Evolutionary conservation across 768 basidiomycete species (phyloP).

Genomic region (Hericium coralloides): DNA sequence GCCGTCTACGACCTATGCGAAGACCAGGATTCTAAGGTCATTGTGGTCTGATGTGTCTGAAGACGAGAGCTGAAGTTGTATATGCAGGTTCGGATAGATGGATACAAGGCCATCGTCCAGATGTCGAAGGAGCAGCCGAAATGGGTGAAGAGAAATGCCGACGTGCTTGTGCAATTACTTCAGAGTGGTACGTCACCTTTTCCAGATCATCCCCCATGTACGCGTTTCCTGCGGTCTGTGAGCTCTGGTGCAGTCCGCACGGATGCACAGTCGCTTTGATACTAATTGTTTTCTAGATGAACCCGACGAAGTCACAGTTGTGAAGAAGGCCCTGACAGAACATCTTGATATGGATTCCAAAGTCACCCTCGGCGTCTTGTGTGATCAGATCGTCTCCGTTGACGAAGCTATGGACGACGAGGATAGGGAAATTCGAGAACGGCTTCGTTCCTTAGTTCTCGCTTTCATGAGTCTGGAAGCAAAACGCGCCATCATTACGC

Average conservation of each 20-base stretch:
- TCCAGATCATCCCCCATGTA: neutral
- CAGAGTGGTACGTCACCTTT: slow-evolving; percentile 50
- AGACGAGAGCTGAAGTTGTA: neutral
- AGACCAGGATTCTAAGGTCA: slow-evolving; percentile 47
- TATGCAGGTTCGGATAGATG: slow-evolving; percentile 55
- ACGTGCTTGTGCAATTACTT: slow-evolving; percentile 66
- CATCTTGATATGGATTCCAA: slow-evolving; percentile 58
- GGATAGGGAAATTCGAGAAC: slow-evolving; percentile 46
- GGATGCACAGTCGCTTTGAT: neutral
- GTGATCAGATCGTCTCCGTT: slow-evolving; percentile 51
- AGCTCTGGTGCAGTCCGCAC: too few relatives aligned
- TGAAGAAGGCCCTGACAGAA: slow-evolving; percentile 47
- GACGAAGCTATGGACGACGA: slow-evolving; percentile 48
- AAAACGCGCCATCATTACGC: slow-evolving; percentile 34
- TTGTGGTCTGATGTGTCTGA: slow-evolving; percentile 10
- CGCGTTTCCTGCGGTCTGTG: neutral
- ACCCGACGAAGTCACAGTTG: slow-evolving; percentile 51
- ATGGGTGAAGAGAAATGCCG: slow-evolving; percentile 63
- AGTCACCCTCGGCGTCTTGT: slow-evolving; percentile 56
- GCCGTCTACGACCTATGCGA: slow-evolving; percentile 76
- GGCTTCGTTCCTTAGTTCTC: slow-evolving; percentile 49
- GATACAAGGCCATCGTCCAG: slow-evolving; percentile 52
- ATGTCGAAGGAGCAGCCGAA: slow-evolving; percentile 40
- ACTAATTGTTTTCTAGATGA: slow-evolving; percentile 37
- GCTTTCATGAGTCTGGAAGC: slow-evolving; percentile 49